phyloP scores from a whole-genome alignment of 1,284 basidiomycete species.

The Inonotus hispidus region DNA sequence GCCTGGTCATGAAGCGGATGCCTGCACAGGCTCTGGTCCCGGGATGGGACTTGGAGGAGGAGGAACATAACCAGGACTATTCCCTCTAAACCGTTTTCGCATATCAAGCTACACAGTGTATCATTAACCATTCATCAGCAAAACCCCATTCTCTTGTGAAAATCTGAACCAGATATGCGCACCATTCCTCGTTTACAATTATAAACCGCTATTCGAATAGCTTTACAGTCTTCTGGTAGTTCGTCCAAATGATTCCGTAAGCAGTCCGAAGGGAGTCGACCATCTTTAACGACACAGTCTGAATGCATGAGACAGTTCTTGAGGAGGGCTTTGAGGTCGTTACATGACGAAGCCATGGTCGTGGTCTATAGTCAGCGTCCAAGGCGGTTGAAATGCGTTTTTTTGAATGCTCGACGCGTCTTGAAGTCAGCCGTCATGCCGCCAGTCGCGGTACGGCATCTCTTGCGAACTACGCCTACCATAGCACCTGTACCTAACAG shows the following conservation, averaged over 20 bases:
- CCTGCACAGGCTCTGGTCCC: not conserved
- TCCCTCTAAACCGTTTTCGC: constrained; percentile 78
- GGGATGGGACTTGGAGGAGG: constrained; percentile 11
- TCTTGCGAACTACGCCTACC: constrained; percentile 49
- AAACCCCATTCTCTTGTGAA: too few species aligned
- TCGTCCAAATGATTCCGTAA: constrained; percentile 66
- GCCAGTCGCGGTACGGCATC: constrained; percentile 37
- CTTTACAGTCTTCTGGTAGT: constrained; percentile 71
- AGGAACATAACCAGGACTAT: constrained; percentile 44
- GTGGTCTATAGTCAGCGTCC: not conserved
- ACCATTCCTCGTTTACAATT: constrained; percentile 89
- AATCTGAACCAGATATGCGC: constrained; percentile 25
- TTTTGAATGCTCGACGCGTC: not conserved
- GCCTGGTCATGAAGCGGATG: not conserved
- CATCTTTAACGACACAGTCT: constrained; percentile 77
- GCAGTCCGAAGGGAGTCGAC: constrained; percentile 71
- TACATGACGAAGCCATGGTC: constrained; percentile 73
- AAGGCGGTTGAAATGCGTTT: not conserved
- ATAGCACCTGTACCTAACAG: constrained; percentile 59
- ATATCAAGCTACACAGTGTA: constrained; percentile 60
- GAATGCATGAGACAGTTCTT: constrained; percentile 77
- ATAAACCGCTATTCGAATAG: constrained; percentile 71
- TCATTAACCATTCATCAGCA: not conserved
- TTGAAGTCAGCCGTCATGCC: constrained; percentile 18
- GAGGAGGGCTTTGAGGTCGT: constrained; percentile 65